Evolutionary conservation across 2,329 filamentous ascomycete genomes (phyloP).

Genomic region (Beauveria varroae): DNA sequence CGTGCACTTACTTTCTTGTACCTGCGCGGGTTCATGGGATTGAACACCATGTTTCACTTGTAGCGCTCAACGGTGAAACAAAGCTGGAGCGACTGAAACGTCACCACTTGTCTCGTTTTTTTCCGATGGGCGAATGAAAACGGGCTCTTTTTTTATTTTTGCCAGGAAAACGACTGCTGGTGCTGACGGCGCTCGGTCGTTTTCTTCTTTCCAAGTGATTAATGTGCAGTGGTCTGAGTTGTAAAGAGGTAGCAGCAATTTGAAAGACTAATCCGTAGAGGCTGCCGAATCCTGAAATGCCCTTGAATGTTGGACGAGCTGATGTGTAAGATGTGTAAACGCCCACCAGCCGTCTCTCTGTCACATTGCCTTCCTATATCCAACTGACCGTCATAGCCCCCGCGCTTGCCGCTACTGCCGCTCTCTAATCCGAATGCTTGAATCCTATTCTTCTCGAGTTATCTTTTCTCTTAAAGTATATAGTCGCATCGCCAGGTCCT

Average conservation of each 20-base stretch:
- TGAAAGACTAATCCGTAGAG: too few relatives aligned
- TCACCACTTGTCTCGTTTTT: background rate
- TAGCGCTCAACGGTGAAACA: background rate
- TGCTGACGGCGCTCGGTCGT: background rate
- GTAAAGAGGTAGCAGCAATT: too few relatives aligned
- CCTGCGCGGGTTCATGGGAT: background rate
- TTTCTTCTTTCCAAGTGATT: background rate
- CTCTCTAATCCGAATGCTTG: background rate
- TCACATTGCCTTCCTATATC: background rate
- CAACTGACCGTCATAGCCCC: background rate
- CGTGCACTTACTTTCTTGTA: background rate
- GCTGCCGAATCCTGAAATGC: too few relatives aligned
- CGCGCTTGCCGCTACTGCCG: too few relatives aligned
- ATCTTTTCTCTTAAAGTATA: too few relatives aligned
- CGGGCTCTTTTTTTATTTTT: background rate
- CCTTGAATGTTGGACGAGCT: too few relatives aligned
- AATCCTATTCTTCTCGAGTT: background rate
- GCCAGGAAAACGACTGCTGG: background rate
- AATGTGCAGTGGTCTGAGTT: too few relatives aligned
- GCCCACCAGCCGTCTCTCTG: too few relatives aligned
- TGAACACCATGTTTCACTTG: background rate
- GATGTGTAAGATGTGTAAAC: too few relatives aligned
- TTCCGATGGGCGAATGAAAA: too few relatives aligned
- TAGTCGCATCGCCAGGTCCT: too few relatives aligned
- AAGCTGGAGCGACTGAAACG: conserved; percentile 4